Conservation (phyloP, 257 asterid genomes). For the Orobanche coerulescens region DNA sequence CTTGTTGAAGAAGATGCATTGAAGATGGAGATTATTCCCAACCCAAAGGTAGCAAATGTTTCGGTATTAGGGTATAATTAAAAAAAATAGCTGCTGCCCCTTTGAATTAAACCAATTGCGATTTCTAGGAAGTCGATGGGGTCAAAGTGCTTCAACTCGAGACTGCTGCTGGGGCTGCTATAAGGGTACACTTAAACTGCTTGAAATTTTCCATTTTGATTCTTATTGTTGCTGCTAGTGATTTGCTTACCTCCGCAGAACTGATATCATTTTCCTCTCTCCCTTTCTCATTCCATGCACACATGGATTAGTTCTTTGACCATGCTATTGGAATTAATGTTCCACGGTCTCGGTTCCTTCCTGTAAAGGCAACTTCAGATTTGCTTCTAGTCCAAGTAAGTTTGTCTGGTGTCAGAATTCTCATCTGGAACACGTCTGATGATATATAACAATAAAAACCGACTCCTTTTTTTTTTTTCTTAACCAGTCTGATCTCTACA, state of each 20-base stretch:
- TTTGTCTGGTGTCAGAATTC: not conserved
- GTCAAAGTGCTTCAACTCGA: slow-evolving; percentile 93
- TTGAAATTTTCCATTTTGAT: not conserved
- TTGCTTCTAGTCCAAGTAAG: slow-evolving; percentile 91
- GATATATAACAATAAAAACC: slow-evolving; percentile 7
- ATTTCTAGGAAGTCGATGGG: slow-evolving; percentile 85
- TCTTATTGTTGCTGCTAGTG: not conserved
- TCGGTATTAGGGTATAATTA: slow-evolving; percentile 1
- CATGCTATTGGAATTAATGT: slow-evolving; percentile 85
- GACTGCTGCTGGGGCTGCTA: slow-evolving; percentile 99
- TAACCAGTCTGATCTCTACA: slow-evolving; percentile 95
- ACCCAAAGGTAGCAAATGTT: slow-evolving; percentile 66
- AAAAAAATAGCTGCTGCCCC: not conserved
- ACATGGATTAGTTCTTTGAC: slow-evolving; percentile 66
- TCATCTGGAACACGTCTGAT: not conserved
- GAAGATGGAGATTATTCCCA: slow-evolving; percentile 96
- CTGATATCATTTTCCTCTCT: not conserved
- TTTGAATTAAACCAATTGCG: slow-evolving; percentile 6
- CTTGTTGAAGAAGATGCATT: slow-evolving; percentile 70
- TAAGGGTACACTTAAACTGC: slow-evolving; percentile 46
- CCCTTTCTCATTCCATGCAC: not conserved
- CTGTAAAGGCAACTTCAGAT: slow-evolving; percentile 92
- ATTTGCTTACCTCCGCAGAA: not conserved
- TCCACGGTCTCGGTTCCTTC: slow-evolving; percentile 98
- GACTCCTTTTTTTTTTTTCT: slow-evolving; percentile 22